phyloP scores from a whole-genome alignment of 495 filamentous ascomycete species.

The Trichocladium uniseriatum region DNA sequence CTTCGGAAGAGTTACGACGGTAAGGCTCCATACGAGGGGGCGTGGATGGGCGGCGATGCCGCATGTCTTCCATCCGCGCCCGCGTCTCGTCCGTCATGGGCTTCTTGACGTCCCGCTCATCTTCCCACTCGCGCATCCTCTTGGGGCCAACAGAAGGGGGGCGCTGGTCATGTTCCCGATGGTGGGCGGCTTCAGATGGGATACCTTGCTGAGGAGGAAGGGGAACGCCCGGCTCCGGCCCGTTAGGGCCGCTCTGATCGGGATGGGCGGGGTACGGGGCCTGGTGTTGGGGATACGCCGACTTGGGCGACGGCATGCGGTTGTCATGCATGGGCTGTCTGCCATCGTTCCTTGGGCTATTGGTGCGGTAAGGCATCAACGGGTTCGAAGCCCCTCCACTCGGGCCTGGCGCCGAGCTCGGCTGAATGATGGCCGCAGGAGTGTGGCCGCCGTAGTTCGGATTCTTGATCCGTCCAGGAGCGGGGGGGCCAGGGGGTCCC shows the following conservation, averaged over 20 bases:
- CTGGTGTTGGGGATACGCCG: slow-evolving; percentile 69
- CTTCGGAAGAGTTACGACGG: slow-evolving; percentile 72
- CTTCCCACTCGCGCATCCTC: slow-evolving; percentile 83
- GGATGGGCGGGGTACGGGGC: slow-evolving; percentile 63
- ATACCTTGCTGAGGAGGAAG: slow-evolving; percentile 64
- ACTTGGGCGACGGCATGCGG: slow-evolving; percentile 73
- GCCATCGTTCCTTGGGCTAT: slow-evolving; percentile 74
- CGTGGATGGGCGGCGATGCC: slow-evolving; percentile 61
- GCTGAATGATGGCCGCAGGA: slow-evolving; percentile 41
- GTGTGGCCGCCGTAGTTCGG: slow-evolving; percentile 59
- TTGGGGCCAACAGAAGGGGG: slow-evolving; percentile 74
- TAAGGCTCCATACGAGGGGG: slow-evolving; percentile 55
- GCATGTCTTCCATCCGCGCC: slow-evolving; percentile 74
- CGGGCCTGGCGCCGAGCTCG: slow-evolving; percentile 14
- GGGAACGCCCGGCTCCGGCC: slow-evolving; percentile 67
- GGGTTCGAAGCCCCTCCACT: slow-evolving; percentile 49
- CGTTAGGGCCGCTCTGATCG: slow-evolving; percentile 48
- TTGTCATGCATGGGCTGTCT: slow-evolving; percentile 68
- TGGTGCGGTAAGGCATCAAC: slow-evolving; percentile 68
- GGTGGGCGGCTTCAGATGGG: slow-evolving; percentile 55
- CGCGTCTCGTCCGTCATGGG: slow-evolving; percentile 78
- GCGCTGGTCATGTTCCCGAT: slow-evolving; percentile 65
- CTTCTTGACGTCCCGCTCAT: slow-evolving; percentile 72
- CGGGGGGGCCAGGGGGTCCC: not conserved
- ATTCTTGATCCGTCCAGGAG: slow-evolving; percentile 49